phyloP scores from a whole-genome alignment of 2,329 filamentous ascomycete genomes.

The Clarireedia hainanense region DNA sequence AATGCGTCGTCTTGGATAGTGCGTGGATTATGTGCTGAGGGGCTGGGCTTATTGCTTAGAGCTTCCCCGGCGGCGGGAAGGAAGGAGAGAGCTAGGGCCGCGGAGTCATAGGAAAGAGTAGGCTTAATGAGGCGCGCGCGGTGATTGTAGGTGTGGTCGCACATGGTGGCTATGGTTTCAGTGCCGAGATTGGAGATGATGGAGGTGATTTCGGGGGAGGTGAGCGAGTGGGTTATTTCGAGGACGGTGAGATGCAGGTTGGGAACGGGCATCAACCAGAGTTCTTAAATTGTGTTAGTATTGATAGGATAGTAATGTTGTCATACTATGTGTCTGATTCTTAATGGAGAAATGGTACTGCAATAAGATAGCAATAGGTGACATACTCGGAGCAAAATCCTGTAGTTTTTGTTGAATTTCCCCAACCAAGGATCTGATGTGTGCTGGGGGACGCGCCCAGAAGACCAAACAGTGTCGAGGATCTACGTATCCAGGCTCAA shows the following conservation, averaged over 20 bases:
- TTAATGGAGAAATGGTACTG: too few relatives aligned
- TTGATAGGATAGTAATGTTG: not conserved
- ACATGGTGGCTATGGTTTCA: constrained; percentile 47
- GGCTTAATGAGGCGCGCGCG: constrained; percentile 74
- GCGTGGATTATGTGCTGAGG: constrained; percentile 16
- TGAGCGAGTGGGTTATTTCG: constrained; percentile 76
- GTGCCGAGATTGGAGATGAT: constrained; percentile 52
- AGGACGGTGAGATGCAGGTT: constrained; percentile 79
- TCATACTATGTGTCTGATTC: too few relatives aligned
- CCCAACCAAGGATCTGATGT: constrained; percentile 59
- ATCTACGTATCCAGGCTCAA: constrained; percentile 65
- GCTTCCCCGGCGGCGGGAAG: constrained; percentile 65
- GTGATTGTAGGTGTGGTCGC: constrained; percentile 58
- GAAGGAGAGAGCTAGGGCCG: constrained; percentile 81
- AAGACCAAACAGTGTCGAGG: constrained; percentile 76
- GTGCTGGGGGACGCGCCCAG: constrained; percentile 75
- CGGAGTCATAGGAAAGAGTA: constrained; percentile 73
- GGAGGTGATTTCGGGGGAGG: constrained; percentile 55
- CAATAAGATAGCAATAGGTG: not conserved
- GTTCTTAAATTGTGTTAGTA: constrained; percentile 38
- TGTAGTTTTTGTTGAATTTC: constrained; percentile 61
- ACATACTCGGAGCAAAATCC: constrained; percentile 61
- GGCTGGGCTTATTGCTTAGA: constrained; percentile 15
- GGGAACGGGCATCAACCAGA: constrained; percentile 80
- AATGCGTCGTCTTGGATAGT: constrained; percentile 53